These are phyloP conservation scores for Dillenia turbinata DNA, from an alignment of 164 flowering plant species.

Conservation along the genomic window DNA sequence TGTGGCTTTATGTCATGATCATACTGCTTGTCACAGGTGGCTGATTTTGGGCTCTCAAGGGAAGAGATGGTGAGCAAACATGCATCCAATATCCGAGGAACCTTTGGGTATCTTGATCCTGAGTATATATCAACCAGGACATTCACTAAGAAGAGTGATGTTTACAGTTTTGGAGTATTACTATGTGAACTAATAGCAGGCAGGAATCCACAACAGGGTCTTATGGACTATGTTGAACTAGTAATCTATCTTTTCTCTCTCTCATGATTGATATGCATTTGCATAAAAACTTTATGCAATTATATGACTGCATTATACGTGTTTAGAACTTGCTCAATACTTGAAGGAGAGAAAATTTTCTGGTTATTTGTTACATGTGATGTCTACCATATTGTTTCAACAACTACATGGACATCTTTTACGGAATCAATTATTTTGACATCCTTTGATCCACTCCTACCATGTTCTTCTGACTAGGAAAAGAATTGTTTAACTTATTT, in stretches of 20 bases:
- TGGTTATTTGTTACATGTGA: too few relatives aligned
- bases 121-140: constrained; percentile 79
- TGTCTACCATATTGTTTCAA: too few relatives aligned
- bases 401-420: too few relatives aligned
- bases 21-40: constrained; percentile 53
- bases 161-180: constrained; percentile 89
- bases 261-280: too few relatives aligned
- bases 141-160: constrained; percentile 92
- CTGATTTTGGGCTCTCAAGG: constrained; percentile 97
- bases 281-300: too few relatives aligned
- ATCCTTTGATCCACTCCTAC: too few relatives aligned
- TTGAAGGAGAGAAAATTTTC: too few relatives aligned
- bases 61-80: constrained; percentile 75
- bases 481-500: too few relatives aligned
- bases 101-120: constrained; percentile 97
- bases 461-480: too few relatives aligned
- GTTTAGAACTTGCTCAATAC: too few relatives aligned
- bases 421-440: too few relatives aligned
- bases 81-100: constrained; percentile 70
- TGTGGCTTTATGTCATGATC: not conserved
- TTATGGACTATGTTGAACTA: constrained; percentile 84
- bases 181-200: constrained; percentile 91
- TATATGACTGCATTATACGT: too few relatives aligned
- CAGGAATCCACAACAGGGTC: constrained; percentile 87
- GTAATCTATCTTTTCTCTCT: constrained; percentile 32